Evolutionary conservation across 164 flowering plant species (phyloP), one percentile per base, ranked within the genome.

Genomic region (Stephania yunnanensis): DNA sequence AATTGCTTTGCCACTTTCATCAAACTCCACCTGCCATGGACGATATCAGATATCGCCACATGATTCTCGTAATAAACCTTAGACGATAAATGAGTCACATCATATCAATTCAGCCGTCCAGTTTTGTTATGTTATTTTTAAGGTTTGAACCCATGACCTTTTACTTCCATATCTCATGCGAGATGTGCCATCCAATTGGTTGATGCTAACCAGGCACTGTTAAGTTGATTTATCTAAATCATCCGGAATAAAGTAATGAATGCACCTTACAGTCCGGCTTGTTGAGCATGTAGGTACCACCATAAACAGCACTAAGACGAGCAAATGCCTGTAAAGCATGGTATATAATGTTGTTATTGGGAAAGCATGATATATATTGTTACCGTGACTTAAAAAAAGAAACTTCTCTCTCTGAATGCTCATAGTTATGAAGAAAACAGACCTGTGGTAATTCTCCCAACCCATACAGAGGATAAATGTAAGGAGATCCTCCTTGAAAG

Each of bases 231-330:
- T 36, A 36, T 36, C 42, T 36, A 36, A 36, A 36, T 36, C 2
- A 2, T 36, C 42, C 42, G 4, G 42, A 36, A 36, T 36, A 36
- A 36, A 36, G 42, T n/a, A 25, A 19, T 1, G 61, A 72, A 36
- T 46, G 36, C 82, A 95, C 99, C 93, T 92, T 86, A 75, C 97
- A 93, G 55, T 90, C 86, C 68, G 99, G 97, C 89, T 93, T 95
- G 91, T 86, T 92, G 63, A 95, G 97, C 99, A 95, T 95, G 89
- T 95, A 95, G 67, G 97, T 95, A 53, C 99, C 98, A 78, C 99
- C 98, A 81, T 93, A 95, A 71, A 93, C 99, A 31, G 97, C 97
- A 86, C 99, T 95, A 11, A 95, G 78, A 78, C 98, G 99, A 52
- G 99, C 98, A 85, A 95, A 95, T 71, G 94, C 97, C 98, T 92